Evolutionary conservation across 495 filamentous ascomycete species (phyloP), one percentile per base, ranked within the genome.

Genomic region (Penicillium soppii): DNA sequence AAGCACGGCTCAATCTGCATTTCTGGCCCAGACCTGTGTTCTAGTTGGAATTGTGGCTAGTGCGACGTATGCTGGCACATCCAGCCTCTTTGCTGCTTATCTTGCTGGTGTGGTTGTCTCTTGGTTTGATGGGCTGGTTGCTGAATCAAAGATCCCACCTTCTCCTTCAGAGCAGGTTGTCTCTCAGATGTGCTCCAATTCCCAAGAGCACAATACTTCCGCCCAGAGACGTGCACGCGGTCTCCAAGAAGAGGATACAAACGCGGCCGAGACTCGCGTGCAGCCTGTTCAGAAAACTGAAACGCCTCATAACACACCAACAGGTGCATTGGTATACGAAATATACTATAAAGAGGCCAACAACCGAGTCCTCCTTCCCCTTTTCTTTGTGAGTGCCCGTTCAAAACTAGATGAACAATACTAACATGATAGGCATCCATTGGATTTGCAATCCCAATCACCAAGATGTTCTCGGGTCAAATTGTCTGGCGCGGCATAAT

Each of bases 391-490:
- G 59, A 67, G 77, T 65, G 3, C 23, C 9, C 7, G 9, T 23
- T 6, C 2, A 3, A 22, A n/a, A 30, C 8, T 3, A 20, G 17
- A 5, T n/a, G 16, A 22, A 12, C 12, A 29, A 27, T 42, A 17
- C 29, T 51, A 23, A 46, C 15, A 27, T 37, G 33, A 25, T 27
- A 81, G 78, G 83, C 87, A 16, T 89, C 85, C 0, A 87, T 92
- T 32, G 88, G 89, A 1, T 91, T 92, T 57, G 82, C 87, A 0
- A 86, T 95, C 16, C 88, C 89, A 0, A 85, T 92, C 29, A 77
- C 80, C 1, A 63, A 82, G 10, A 82, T 94, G 73, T 92, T 91
- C 61, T 56, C 59, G 2, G 79, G 79, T 5, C 59, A 61, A 41
- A 73, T 88, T 1, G 58, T 90, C 17, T 94, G 86, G 90, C 78